Evolutionary conservation across 2,329 filamentous ascomycete species (phyloP).

Genomic region (Pseudogymnoascus sp.): DNA sequence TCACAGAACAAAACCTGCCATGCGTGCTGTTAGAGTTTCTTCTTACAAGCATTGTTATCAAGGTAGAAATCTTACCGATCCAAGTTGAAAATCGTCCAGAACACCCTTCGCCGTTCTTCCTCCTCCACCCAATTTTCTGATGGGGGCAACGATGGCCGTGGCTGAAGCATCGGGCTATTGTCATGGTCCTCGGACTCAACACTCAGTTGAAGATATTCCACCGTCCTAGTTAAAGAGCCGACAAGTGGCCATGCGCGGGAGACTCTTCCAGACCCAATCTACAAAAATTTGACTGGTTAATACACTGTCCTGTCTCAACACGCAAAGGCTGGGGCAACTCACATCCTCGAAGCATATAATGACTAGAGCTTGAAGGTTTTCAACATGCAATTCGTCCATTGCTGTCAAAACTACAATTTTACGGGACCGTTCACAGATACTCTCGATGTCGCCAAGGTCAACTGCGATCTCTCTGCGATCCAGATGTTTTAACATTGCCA

Average conservation of each 20-base stretch:
- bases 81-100: slow-evolving; percentile 49
- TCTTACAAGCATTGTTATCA: slow-evolving; percentile 8
- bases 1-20: slow-evolving; percentile 11
- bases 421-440: slow-evolving; percentile 7
- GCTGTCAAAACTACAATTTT: slow-evolving; percentile 12
- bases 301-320: neutral
- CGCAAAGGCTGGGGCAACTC: slow-evolving; percentile 9
- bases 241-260: slow-evolving; percentile 23
- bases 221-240: slow-evolving; percentile 22
- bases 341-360: slow-evolving; percentile 32
- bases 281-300: slow-evolving; percentile 12
- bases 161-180: slow-evolving; percentile 23
- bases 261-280: slow-evolving; percentile 20
- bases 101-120: slow-evolving; percentile 41
- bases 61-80: slow-evolving; percentile 34
- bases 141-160: slow-evolving; percentile 25
- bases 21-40: neutral
- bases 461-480: neutral
- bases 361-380: slow-evolving; percentile 10
- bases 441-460: neutral
- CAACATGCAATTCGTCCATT: slow-evolving; percentile 12
- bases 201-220: slow-evolving; percentile 23
- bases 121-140: slow-evolving; percentile 31
- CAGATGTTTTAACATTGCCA: neutral
- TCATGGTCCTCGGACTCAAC: slow-evolving; percentile 17